phyloP scores from a whole-genome alignment of 257 asterid species.

The Solanum virginianum region DNA sequence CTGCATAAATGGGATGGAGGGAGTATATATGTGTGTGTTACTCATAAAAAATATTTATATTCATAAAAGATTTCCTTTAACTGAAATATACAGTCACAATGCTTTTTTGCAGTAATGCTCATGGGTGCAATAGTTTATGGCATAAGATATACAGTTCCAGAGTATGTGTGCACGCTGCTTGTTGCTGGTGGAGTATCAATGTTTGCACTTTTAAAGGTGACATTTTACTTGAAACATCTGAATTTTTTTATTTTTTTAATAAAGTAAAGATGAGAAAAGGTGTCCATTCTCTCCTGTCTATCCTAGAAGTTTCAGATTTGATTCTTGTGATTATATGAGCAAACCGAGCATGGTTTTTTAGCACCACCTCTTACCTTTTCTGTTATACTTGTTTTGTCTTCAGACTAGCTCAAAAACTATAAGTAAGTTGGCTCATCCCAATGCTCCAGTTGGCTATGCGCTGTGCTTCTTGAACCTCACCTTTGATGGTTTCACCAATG shows the following conservation, averaged over 20 bases:
- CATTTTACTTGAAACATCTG: not conserved
- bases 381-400: not conserved
- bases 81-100: not conserved
- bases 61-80: not conserved
- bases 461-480: conserved; percentile 89
- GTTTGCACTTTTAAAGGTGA: conserved; percentile 88
- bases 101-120: conserved; percentile 66
- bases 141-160: conserved; percentile 74
- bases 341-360: not conserved
- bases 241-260: not conserved
- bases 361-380: not conserved
- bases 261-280: not conserved
- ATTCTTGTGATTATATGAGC: not conserved
- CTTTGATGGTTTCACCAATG: conserved; percentile 96
- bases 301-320: not conserved
- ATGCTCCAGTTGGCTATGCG: conserved; percentile 90
- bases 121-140: conserved; percentile 97
- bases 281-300: not conserved
- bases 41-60: not conserved
- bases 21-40: not conserved
- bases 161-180: conserved; percentile 80
- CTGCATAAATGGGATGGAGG: too few species aligned
- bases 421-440: conserved; percentile 85
- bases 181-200: conserved; percentile 97
- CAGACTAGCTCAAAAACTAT: conserved; percentile 92